Percentiles rank a stretch among this genome's conserved stretches.
Evolutionary conservation across 2,329 filamentous ascomycete species (phyloP).

Genomic region (Didymella lethalis): DNA sequence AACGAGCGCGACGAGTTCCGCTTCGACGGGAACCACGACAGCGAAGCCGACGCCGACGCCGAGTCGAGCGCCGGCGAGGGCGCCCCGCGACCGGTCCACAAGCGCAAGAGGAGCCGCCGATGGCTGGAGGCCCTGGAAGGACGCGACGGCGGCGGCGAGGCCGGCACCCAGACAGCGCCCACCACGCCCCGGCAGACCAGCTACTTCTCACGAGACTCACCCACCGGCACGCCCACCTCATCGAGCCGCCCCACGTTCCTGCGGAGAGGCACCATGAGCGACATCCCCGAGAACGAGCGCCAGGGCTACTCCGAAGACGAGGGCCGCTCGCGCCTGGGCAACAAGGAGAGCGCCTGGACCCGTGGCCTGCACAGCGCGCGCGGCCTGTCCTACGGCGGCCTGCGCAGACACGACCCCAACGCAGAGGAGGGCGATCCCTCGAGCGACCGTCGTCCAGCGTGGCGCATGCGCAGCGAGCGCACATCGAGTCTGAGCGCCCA

Average conservation of each 20-base stretch:
- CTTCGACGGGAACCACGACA: constrained; percentile 67
- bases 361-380: constrained; percentile 57
- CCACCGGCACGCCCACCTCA: constrained; percentile 42
- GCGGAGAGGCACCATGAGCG: constrained; percentile 58
- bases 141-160: constrained; percentile 48
- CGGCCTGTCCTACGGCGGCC: constrained; percentile 56
- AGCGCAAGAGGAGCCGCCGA: constrained; percentile 70
- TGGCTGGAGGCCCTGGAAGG: constrained; percentile 51
- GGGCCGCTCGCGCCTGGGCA: constrained; percentile 55
- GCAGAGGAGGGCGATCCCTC: constrained; percentile 39
- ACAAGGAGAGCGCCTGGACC: constrained; percentile 56
- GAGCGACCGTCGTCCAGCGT: constrained; percentile 53
- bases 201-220: constrained; percentile 58
- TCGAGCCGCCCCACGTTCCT: constrained; percentile 59
- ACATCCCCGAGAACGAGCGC: constrained; percentile 57
- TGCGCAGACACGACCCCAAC: constrained; percentile 46
- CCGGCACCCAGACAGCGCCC: constrained; percentile 69
- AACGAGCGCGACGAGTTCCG: constrained; percentile 58
- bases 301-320: constrained; percentile 61
- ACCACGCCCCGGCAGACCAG: constrained; percentile 68
- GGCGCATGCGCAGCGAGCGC: constrained; percentile 56
- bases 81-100: constrained; percentile 52
- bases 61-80: constrained; percentile 85
- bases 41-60: constrained; percentile 78
- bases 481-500: constrained; percentile 66